phyloP scores from a whole-genome alignment of 2,329 filamentous ascomycete species.

The Aspergillus proliferans region DNA sequence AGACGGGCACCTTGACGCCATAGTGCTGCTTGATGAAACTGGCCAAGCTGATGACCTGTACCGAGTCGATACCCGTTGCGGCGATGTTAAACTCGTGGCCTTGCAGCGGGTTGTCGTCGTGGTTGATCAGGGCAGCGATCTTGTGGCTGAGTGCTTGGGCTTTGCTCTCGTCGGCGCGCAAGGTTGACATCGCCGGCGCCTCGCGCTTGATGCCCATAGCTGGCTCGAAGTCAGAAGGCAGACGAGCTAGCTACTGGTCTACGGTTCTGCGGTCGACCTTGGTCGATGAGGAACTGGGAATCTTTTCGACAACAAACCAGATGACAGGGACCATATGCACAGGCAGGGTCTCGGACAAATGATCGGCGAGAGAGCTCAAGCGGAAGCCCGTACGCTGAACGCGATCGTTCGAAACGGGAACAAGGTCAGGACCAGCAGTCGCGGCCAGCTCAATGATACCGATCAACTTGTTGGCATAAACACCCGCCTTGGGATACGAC shows the following conservation, averaged over 20 bases:
- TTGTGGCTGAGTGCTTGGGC: constrained; percentile 7
- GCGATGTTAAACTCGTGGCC: constrained; percentile 8
- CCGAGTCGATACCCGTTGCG: constrained; percentile 8
- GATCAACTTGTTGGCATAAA: constrained; percentile 8
- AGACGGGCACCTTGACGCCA: constrained; percentile 8
- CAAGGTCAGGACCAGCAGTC: constrained; percentile 2
- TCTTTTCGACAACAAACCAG: constrained; percentile 31
- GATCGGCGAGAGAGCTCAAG: constrained; percentile 1
- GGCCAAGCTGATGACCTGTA: constrained; percentile 11
- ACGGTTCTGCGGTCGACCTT: constrained; percentile 21
- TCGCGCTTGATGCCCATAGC: constrained; percentile 8
- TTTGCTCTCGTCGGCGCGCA: constrained; percentile 6
- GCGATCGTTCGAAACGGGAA: background rate
- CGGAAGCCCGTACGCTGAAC: constrained; percentile 5
- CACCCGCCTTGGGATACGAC: constrained; percentile 4
- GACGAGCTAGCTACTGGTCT: constrained; percentile 6
- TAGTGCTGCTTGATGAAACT: constrained; percentile 10
- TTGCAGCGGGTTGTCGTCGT: constrained; percentile 1
- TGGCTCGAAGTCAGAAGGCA: constrained; percentile 9
- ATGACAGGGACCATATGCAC: constrained; percentile 33
- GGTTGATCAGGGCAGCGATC: constrained; percentile 4
- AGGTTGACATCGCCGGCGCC: constrained; percentile 2
- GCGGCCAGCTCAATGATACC: constrained; percentile 7
- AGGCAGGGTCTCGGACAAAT: constrained; percentile 26
- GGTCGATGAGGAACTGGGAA: constrained; percentile 20